phyloP scores from a whole-genome alignment of 1,284 basidiomycete species.

The Sporisorium exsertum region DNA sequence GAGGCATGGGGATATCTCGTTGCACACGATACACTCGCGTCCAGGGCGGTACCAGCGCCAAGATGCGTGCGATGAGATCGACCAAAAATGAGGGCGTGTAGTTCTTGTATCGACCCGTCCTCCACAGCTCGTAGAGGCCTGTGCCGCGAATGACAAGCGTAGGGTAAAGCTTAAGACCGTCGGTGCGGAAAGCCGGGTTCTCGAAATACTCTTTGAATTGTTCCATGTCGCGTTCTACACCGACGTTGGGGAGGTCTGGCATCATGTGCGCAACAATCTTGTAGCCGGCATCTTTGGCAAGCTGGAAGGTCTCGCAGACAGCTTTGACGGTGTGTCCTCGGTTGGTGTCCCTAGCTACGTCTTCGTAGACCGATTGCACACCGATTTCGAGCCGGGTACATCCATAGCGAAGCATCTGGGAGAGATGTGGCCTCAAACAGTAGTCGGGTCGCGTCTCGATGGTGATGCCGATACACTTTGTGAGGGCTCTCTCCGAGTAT shows the following conservation, averaged over 20 bases:
- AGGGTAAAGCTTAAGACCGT: constrained; percentile 98
- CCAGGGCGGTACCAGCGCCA: constrained; percentile 98
- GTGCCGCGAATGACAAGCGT: constrained; percentile 98
- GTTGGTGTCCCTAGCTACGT: constrained; percentile 98
- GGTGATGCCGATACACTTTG: constrained; percentile 98
- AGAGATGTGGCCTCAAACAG: constrained; percentile 94
- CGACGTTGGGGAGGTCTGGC: constrained; percentile 87
- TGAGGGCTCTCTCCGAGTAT: constrained; percentile 95
- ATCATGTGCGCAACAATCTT: constrained; percentile 79
- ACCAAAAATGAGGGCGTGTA: constrained; percentile 98
- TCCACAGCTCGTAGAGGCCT: constrained; percentile 95
- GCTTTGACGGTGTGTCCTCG: constrained; percentile 95
- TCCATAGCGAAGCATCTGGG: constrained; percentile 98
- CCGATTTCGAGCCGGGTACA: constrained; percentile 98
- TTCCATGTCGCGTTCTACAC: constrained; percentile 94
- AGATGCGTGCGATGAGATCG: constrained; percentile 93
- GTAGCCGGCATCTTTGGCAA: constrained; percentile 98
- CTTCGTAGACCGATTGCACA: constrained; percentile 98
- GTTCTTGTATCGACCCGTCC: constrained; percentile 96
- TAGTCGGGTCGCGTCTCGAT: constrained; percentile 99
- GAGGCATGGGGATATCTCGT: constrained; percentile 66
- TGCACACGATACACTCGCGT: constrained; percentile 94
- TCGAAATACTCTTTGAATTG: constrained; percentile 99
- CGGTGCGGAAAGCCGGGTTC: constrained; percentile 95
- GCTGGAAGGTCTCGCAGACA: constrained; percentile 96